Conservation (phyloP, 1,284 basidiomycete species). For the Ganoderma boninense region DNA sequence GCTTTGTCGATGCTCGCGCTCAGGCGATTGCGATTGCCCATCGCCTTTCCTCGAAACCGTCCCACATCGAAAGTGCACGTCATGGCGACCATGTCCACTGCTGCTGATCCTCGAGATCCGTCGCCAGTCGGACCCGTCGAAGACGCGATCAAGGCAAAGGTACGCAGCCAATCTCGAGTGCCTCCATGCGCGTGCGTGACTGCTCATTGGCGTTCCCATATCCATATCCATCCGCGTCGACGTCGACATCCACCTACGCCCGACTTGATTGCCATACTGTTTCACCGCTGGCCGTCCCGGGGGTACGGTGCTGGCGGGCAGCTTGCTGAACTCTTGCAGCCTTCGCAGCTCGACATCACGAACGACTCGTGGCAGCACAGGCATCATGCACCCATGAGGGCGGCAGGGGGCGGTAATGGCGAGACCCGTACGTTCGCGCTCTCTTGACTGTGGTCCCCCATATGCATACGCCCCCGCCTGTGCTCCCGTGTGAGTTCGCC, state of each 20-base stretch:
- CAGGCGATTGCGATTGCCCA: constrained; percentile 28
- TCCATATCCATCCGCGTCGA: constrained; percentile 5
- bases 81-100: constrained; percentile 36
- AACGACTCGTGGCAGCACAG: constrained; percentile 84
- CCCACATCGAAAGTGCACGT: constrained; percentile 23
- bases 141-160: constrained; percentile 62
- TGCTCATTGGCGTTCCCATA: constrained; percentile 14
- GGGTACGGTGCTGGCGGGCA: constrained; percentile 35
- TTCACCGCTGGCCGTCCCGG: neutral
- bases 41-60: constrained; percentile 35
- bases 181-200: constrained; percentile 9
- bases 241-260: neutral
- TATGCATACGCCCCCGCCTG: constrained; percentile 4
- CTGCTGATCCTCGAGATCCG: constrained; percentile 23
- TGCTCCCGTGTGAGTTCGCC: neutral
- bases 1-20: constrained; percentile 32
- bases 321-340: constrained; percentile 66
- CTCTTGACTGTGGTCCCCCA: constrained; percentile 17
- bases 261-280: neutral
- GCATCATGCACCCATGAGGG: constrained; percentile 80
- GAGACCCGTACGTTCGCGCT: constrained; percentile 70
- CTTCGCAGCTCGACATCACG: constrained; percentile 64
- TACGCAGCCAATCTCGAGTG: constrained; percentile 35
- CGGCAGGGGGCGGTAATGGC: constrained; percentile 64
- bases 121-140: constrained; percentile 52